Base-by-base conservation (phyloP, 768 basidiomycete species). In the Tulasnella sp. region DNA sequence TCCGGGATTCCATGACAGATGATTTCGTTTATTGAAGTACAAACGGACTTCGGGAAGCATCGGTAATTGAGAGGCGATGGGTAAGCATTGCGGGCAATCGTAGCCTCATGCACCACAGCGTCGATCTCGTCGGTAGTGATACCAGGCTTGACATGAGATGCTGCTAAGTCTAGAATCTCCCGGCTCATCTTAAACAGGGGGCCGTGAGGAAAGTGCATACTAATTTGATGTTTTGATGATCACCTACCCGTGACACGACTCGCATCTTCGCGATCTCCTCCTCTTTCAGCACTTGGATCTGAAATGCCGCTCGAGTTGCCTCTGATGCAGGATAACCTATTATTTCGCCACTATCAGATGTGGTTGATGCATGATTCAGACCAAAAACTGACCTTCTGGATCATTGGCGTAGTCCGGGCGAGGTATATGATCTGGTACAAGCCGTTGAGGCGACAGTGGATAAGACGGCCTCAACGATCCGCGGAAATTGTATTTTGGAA, bases 1-100 rank as follows among this genome's bases (percentile, higher is more conserved):
- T 94, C 91, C 38, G 93, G 92, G 62, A 94, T 93, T 59, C 94
- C 96, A 70, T 99, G 96, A 70, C 96, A 98, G 66, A 99, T 93
- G 52, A 80, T 86, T 71, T 98, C 94, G 70, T 99, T 99, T 22
- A 98, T 73, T 43, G 91, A 92, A 83, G 87, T 92, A 86, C 96
- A 99, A 38, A 94, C 81, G 29, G 92, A 97, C 76, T 97, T 97
- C 11, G 96, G 94, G 68, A 84, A 98, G 34, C 79, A 76, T 53
- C 84, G 80, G 72, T 99, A 99, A 67, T 90, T 90, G 61, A 98
- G 75, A 45, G 96, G 89, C 25, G 89, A 92, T 1, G 96, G 96
- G 72, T 99, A 99, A 22, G 89, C 81, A 64, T 90, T 83, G 53
- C 93, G 78, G 72, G 93, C 85, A 63, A 98, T 84, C 63, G 78